phyloP scores from a whole-genome alignment of 2,329 filamentous ascomycete species.

The Amylocarpus encephaloides region DNA sequence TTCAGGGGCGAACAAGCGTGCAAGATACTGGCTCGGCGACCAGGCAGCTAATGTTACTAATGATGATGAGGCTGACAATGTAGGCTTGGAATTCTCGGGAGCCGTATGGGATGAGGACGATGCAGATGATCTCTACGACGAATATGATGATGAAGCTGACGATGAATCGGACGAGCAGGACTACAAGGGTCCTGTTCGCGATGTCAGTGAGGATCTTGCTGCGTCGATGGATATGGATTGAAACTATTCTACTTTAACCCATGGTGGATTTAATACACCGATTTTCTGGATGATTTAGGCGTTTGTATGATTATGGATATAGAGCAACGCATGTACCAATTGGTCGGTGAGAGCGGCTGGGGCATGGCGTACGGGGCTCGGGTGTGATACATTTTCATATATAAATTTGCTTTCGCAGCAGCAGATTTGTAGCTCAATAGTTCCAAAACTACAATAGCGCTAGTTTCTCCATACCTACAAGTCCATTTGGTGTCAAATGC shows the following conservation, averaged over 20 bases:
- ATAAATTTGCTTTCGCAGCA: background rate
- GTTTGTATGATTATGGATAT: conserved; percentile 16
- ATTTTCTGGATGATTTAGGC: conserved; percentile 12
- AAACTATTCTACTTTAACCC: conserved; percentile 8
- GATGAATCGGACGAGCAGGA: conserved; percentile 35
- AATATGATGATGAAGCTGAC: conserved; percentile 31
- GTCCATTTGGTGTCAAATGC: too few relatives aligned
- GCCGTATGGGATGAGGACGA: conserved; percentile 38
- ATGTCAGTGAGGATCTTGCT: conserved; percentile 58
- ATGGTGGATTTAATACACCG: conserved; percentile 10
- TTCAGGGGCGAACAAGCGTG: conserved; percentile 67
- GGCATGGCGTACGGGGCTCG: conserved; percentile 1
- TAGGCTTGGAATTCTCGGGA: conserved; percentile 36
- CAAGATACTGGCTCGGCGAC: conserved; percentile 82
- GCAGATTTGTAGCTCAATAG: too few relatives aligned
- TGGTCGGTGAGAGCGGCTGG: conserved; percentile 8
- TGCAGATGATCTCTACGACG: conserved; percentile 40
- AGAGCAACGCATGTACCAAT: background rate
- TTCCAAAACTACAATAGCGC: too few relatives aligned
- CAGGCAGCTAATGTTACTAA: conserved; percentile 39
- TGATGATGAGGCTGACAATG: conserved; percentile 36
- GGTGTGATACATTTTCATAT: background rate
- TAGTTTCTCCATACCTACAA: too few relatives aligned
- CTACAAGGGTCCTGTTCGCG: conserved; percentile 42
- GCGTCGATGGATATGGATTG: conserved; percentile 51